Evolutionary conservation across 2,329 filamentous ascomycete species (phyloP).

Genomic region (Rutstroemia sydowiana): DNA sequence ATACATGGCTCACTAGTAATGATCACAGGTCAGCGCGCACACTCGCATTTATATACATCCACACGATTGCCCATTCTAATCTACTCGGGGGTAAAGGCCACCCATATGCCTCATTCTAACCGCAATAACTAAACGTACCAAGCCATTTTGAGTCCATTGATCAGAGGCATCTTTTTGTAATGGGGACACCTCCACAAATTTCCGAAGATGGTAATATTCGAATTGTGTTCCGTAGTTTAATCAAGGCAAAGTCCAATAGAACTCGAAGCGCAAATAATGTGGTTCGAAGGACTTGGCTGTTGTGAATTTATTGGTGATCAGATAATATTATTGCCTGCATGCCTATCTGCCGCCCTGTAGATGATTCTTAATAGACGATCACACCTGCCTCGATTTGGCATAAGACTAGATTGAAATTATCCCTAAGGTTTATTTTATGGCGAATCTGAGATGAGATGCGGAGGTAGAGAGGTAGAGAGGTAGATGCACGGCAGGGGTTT

Average conservation of each 20-base stretch:
- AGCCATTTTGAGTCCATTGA: constrained; percentile 66
- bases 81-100: too few species aligned
- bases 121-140: constrained; percentile 45
- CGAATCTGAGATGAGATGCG: background rate
- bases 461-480: background rate
- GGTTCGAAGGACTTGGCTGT: too few species aligned
- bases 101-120: background rate
- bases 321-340: constrained; percentile 14
- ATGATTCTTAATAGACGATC: background rate
- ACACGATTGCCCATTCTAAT: too few species aligned
- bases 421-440: background rate
- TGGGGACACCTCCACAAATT: background rate
- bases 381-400: background rate
- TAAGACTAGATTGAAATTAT: too few species aligned
- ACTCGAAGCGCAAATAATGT: constrained; percentile 17
- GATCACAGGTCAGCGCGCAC: too few species aligned
- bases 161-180: constrained; percentile 50
- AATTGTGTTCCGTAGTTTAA: too few species aligned
- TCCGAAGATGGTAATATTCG: too few species aligned
- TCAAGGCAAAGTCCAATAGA: constrained; percentile 1
- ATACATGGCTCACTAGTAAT: constrained; percentile 70
- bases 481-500: background rate
- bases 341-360: constrained; percentile 10
- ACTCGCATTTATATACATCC: too few species aligned
- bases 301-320: constrained; percentile 10